Evolutionary conservation across 495 filamentous ascomycete species (phyloP), one percentile per base, ranked within the genome.

Genomic region (Aspergillus sclerotioniger): DNA sequence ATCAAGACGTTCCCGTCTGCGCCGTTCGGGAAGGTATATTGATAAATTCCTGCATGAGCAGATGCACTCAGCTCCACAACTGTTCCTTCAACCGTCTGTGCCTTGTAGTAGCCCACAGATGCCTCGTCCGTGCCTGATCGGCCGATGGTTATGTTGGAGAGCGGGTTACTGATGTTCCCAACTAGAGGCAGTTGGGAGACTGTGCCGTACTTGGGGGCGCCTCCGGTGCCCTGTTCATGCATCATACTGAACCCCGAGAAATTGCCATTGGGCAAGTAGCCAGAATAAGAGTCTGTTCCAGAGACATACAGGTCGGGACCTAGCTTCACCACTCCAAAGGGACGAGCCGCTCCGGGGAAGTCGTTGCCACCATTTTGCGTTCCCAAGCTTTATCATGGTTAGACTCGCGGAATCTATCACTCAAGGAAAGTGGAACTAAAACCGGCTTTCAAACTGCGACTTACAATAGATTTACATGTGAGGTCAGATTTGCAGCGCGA

Each of bases 221-320:
- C 88, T 2, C 88, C 88, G 8, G 85, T 91, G 3, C 88, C 88
- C 51, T 82, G 84, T 67, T 90, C 87, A 62, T 91, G 88, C 78
- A 89, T 85, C 77, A 90, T 74, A 43, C 82, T 86, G 68, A 90
- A 90, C 8, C 84, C 88, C 8, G 80, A 84, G 61, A 91, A 81
- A 13, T 80, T 78, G 7, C 87, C 87, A 4, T 58, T 65, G 4
- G 84, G 64, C 17, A 81, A 72, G 62, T 85, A 87, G 4, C 87
- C 88, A 6, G 86, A 86, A 62, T 89, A 90, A 31, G 83, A 74
- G 62, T 90, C 87, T 45, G 74, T 78, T 16, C 79, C 79, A 3
- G 56, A 53, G n/a, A 47, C 54, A 20, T 73, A 62, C 9, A 77
- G 71, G 63, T 91, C 88, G 6, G 87, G 82, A 3, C 88, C 88